Evolutionary conservation across 371 early-diverging fungal genomes (phyloP).

Genomic region (Phascolomyces articulosus): DNA sequence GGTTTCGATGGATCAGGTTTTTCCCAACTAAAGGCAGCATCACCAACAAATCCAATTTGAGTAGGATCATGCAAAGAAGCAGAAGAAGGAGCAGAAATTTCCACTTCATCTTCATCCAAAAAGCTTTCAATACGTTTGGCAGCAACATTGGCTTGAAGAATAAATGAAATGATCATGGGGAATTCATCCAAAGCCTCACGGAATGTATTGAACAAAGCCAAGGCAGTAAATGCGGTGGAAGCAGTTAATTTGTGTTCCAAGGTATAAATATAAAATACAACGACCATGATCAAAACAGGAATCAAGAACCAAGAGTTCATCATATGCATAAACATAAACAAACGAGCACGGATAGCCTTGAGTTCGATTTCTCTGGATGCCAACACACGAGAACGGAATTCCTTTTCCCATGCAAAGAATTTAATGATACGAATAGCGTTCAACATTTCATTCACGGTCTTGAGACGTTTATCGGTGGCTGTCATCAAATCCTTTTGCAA

Average conservation of each 20-base stretch:
- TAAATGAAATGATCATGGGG: conserved; percentile 64
- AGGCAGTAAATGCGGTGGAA: conserved; percentile 63
- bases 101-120: conserved; percentile 72
- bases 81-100: neutral
- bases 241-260: conserved; percentile 57
- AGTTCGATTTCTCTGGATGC: conserved; percentile 55
- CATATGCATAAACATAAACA: conserved; percentile 49
- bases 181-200: conserved; percentile 71
- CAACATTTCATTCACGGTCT: conserved; percentile 72
- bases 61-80: conserved; percentile 1
- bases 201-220: conserved; percentile 66
- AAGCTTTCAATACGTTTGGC: conserved; percentile 69
- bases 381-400: conserved; percentile 59
- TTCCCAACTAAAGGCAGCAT: conserved; percentile 60
- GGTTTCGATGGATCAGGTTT: conserved; percentile 17
- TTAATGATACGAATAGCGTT: conserved; percentile 79
- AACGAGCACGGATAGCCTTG: conserved; percentile 44
- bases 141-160: conserved; percentile 74
- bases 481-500: conserved; percentile 56
- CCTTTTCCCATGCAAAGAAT: conserved; percentile 82
- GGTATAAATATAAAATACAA: conserved; percentile 58
- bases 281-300: conserved; percentile 59
- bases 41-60: conserved; percentile 48
- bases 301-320: conserved; percentile 51
- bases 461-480: conserved; percentile 67